Percentiles rank a stretch among this genome's conserved stretches.
Conservation (phyloP, 2,329 filamentous ascomycete species). For the Huntiella moniliformis region DNA sequence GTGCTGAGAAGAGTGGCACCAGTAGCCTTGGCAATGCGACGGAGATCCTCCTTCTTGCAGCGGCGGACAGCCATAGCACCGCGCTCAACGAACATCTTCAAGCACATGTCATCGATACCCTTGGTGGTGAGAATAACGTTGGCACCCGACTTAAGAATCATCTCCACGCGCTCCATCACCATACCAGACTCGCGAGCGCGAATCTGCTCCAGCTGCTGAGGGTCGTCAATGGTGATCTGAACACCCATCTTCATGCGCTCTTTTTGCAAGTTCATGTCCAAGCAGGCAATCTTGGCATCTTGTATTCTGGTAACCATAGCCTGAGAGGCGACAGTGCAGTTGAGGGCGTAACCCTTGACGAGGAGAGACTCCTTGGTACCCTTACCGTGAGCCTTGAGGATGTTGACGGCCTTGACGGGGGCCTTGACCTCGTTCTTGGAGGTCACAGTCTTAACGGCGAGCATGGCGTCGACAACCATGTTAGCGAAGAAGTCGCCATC, state of each 20-base stretch:
- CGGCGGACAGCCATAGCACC: slow-evolving; percentile 89
- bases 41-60: slow-evolving; percentile 96
- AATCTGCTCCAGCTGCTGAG: slow-evolving; percentile 93
- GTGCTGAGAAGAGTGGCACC: slow-evolving; percentile 86
- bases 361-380: slow-evolving; percentile 71
- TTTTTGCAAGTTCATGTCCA: slow-evolving; percentile 98
- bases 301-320: slow-evolving; percentile 86
- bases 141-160: slow-evolving; percentile 93
- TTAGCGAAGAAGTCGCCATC: slow-evolving; percentile 95
- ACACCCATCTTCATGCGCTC: slow-evolving; percentile 98
- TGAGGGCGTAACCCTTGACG: slow-evolving; percentile 90
- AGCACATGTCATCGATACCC: slow-evolving; percentile 87
- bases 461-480: slow-evolving; percentile 94
- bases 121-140: slow-evolving; percentile 96
- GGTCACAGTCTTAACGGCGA: slow-evolving; percentile 83
- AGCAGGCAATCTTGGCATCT: slow-evolving; percentile 88
- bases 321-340: slow-evolving; percentile 96
- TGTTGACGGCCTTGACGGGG: slow-evolving; percentile 96
- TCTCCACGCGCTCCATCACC: slow-evolving; percentile 80
- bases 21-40: slow-evolving; percentile 88
- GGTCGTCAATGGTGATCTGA: slow-evolving; percentile 95
- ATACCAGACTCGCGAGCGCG: slow-evolving; percentile 82
- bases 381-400: slow-evolving; percentile 96
- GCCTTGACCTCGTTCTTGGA: slow-evolving; percentile 85
- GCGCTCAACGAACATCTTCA: slow-evolving; percentile 88